A percentile compares a stretch with the other conserved stretches of the same genome.
These are phyloP conservation scores for Claviceps spartinae DNA, from an alignment of 2,329 filamentous ascomycete genomes.

Conservation along the genomic window DNA sequence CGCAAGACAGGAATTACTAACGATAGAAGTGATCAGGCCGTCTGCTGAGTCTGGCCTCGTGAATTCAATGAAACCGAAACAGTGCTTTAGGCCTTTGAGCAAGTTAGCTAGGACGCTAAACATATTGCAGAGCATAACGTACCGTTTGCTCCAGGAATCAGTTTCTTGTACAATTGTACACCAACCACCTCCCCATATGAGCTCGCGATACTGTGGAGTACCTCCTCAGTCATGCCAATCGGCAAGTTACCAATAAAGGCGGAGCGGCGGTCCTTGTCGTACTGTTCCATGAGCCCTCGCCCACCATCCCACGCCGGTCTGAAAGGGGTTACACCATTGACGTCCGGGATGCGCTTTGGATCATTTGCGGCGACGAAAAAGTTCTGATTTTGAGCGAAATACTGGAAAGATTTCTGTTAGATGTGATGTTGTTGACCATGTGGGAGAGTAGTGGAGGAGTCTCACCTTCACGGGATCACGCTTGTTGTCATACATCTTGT, in stretches of 20 bases:
- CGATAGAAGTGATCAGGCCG: slow-evolving; percentile 20
- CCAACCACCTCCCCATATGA: slow-evolving; percentile 24
- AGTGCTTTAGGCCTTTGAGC: slow-evolving; percentile 10
- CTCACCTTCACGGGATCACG: slow-evolving; percentile 37
- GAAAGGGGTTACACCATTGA: background rate
- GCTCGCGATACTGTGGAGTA: slow-evolving; percentile 24
- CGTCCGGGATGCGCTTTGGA: slow-evolving; percentile 6
- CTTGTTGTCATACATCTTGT: slow-evolving; percentile 34
- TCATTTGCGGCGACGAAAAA: slow-evolving; percentile 17
- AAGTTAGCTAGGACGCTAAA: slow-evolving; percentile 6
- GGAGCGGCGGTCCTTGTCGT: slow-evolving; percentile 31
- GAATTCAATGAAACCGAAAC: slow-evolving; percentile 28
- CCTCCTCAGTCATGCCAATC: slow-evolving; percentile 18
- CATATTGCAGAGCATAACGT: background rate
- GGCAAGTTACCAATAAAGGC: slow-evolving; percentile 35
- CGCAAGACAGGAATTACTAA: slow-evolving; percentile 15
- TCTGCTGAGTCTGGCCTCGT: slow-evolving; percentile 22
- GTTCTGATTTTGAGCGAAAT: slow-evolving; percentile 4
- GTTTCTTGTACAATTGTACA: slow-evolving; percentile 13
- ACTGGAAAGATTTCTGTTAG: background rate
- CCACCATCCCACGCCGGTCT: background rate
- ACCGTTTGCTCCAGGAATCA: slow-evolving; percentile 8
- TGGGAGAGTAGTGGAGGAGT: background rate
- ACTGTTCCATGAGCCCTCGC: slow-evolving; percentile 16
- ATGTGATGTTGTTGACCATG: background rate